Percentiles rank a stretch among this genome's conserved stretches.
Evolutionary conservation across 1,139 yeast genomes (phyloP).

Genomic region (Yamadazyma taylorii): DNA sequence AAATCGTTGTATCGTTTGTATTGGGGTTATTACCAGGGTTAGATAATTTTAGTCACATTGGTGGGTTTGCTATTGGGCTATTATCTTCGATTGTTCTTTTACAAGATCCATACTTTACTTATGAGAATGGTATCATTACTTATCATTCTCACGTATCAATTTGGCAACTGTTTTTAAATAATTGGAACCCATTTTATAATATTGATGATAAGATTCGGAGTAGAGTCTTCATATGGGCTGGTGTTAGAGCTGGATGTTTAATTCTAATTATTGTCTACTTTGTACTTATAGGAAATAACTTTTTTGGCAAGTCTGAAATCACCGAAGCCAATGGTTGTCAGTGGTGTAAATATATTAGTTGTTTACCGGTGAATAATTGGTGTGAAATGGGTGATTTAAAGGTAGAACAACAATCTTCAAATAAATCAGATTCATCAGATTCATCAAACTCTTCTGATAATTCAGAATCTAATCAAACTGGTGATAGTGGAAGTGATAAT

Average conservation of each 20-base stretch:
- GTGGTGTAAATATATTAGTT: slow-evolving; percentile 76
- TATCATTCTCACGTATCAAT: slow-evolving; percentile 37
- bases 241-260: slow-evolving; percentile 47
- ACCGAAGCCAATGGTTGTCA: slow-evolving; percentile 36
- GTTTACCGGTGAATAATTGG: slow-evolving; percentile 74
- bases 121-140: slow-evolving; percentile 41
- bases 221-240: slow-evolving; percentile 50
- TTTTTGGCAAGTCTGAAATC: slow-evolving; percentile 46
- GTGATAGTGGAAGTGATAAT: background rate
- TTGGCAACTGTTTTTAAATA: slow-evolving; percentile 41
- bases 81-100: slow-evolving; percentile 52
- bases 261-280: slow-evolving; percentile 52
- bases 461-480: background rate
- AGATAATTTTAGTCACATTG: slow-evolving; percentile 76
- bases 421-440: slow-evolving; percentile 1
- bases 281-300: slow-evolving; percentile 48
- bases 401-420: slow-evolving; percentile 14
- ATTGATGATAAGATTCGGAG: slow-evolving; percentile 33
- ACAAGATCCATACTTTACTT: slow-evolving; percentile 58
- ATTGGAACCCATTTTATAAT: slow-evolving; percentile 43
- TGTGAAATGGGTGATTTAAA: slow-evolving; percentile 59
- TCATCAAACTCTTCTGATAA: no score
- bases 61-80: slow-evolving; percentile 70
- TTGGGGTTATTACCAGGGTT: slow-evolving; percentile 72
- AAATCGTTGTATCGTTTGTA: slow-evolving; percentile 60